Evolutionary conservation across 441 rosid species (phyloP).

Genomic region (Euphorbia schlechtendalii): DNA sequence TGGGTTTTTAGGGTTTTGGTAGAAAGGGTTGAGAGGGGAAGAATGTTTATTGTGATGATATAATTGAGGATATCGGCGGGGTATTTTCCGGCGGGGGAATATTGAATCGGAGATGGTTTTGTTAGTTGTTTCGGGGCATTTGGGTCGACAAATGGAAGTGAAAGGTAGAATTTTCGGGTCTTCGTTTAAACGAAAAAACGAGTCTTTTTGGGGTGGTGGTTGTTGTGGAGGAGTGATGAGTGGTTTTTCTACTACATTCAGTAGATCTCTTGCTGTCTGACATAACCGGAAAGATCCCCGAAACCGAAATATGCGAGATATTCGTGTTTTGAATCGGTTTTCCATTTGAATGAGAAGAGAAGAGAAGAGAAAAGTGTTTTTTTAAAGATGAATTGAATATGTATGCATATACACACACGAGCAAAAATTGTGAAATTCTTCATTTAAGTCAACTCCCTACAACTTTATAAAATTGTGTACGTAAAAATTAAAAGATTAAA

Average conservation of each 20-base stretch:
- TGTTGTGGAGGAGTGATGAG: constrained; percentile 28
- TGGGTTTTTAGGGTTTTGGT: constrained; percentile 19
- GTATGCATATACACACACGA: constrained; percentile 6
- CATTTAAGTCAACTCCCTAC: too few species aligned
- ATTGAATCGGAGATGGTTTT: constrained; percentile 11
- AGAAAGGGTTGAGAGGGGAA: constrained; percentile 36
- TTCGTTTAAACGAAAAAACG: constrained; percentile 16
- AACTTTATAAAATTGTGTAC: too few species aligned
- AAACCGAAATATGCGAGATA: constrained; percentile 61
- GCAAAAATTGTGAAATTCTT: background rate
- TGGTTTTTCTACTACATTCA: constrained; percentile 54
- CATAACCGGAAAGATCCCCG: constrained; percentile 63
- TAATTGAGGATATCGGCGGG: constrained; percentile 25
- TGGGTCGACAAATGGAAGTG: constrained; percentile 40
- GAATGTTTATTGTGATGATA: too few species aligned
- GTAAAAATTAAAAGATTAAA: too few species aligned
- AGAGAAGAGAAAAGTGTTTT: too few species aligned
- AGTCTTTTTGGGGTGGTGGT: constrained; percentile 8
- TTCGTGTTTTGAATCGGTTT: constrained; percentile 43
- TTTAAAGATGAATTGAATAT: constrained; percentile 1
- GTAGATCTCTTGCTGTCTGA: constrained; percentile 36
- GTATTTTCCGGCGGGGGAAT: constrained; percentile 26
- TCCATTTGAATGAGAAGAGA: constrained; percentile 37
- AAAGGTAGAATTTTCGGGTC: constrained; percentile 32
- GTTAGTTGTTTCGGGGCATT: constrained; percentile 25